Percentiles rank a stretch among this genome's conserved stretches.
These are phyloP conservation scores for Trichophyton verrucosum DNA, from an alignment of 2,329 filamentous ascomycete genomes.

Conservation along the genomic window DNA sequence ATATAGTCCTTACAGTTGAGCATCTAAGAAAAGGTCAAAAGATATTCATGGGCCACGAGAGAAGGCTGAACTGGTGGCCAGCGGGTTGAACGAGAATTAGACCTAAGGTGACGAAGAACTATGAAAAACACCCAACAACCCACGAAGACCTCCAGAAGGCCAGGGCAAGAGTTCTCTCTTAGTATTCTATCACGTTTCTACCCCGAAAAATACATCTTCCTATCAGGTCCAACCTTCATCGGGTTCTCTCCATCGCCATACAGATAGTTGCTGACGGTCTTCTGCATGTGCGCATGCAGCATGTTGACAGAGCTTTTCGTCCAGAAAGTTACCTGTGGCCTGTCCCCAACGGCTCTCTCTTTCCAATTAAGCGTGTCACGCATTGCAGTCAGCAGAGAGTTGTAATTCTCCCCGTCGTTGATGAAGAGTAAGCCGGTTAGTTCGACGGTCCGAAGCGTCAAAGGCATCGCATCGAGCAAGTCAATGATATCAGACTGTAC, in stretches of 20 bases:
- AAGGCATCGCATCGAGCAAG: not conserved
- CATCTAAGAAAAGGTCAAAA: no score
- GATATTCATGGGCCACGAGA: no score
- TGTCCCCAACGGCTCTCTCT: not conserved
- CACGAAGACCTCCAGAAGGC: no score
- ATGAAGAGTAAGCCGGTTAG: not conserved
- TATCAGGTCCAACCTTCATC: not conserved
- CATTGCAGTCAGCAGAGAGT: not conserved
- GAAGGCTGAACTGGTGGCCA: no score
- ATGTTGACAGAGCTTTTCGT: not conserved
- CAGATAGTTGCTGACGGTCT: not conserved
- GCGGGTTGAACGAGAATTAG: no score
- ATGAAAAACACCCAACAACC: no score
- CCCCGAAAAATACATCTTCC: not conserved
- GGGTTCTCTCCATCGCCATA: not conserved
- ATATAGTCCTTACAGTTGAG: not conserved
- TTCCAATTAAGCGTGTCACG: not conserved
- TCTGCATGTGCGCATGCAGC: not conserved
- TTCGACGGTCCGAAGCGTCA: not conserved
- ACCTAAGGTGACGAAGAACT: no score
- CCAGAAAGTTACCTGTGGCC: not conserved
- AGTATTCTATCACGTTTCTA: not conserved
- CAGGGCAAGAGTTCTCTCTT: no score
- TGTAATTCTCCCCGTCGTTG: not conserved
- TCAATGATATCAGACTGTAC: not conserved